phyloP scores from a whole-genome alignment of 345 rosid species.

The Pugionium dolabratum region DNA sequence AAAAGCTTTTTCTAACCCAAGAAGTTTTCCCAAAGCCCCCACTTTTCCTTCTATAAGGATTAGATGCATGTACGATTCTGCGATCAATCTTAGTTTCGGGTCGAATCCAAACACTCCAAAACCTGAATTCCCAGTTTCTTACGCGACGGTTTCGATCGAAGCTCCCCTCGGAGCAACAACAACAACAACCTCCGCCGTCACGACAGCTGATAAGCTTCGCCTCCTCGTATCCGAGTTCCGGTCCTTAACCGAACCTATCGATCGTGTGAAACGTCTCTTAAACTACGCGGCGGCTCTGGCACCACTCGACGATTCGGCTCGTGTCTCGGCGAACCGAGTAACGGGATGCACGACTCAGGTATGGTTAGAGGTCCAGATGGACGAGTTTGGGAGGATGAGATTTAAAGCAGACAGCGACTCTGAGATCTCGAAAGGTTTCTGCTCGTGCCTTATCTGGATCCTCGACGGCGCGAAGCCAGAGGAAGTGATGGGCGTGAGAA shows the following conservation, averaged over 20 bases:
- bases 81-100: slow-evolving; percentile 11
- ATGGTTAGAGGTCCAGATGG: slow-evolving; percentile 65
- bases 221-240: slow-evolving; percentile 58
- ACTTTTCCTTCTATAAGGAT: background rate
- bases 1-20: slow-evolving; percentile 6
- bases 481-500: slow-evolving; percentile 64
- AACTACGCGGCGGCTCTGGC: slow-evolving; percentile 67
- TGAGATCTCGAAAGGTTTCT: slow-evolving; percentile 79
- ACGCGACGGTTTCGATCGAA: slow-evolving; percentile 24
- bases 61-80: slow-evolving; percentile 26
- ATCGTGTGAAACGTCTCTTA: slow-evolving; percentile 75
- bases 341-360: slow-evolving; percentile 87
- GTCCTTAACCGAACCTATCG: slow-evolving; percentile 68
- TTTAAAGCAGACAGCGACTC: slow-evolving; percentile 86
- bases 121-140: slow-evolving; percentile 24
- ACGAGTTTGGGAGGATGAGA: slow-evolving; percentile 59
- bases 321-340: slow-evolving; percentile 60
- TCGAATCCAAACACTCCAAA: background rate
- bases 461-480: slow-evolving; percentile 78
- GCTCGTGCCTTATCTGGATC: slow-evolving; percentile 72
- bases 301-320: slow-evolving; percentile 63
- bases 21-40: background rate
- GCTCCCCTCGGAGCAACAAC: slow-evolving; percentile 28
- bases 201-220: slow-evolving; percentile 44
- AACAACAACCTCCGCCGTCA: slow-evolving; percentile 11